Evolutionary conservation across 768 basidiomycete species (phyloP).

Genomic region (Pulveroboletus sp.): DNA sequence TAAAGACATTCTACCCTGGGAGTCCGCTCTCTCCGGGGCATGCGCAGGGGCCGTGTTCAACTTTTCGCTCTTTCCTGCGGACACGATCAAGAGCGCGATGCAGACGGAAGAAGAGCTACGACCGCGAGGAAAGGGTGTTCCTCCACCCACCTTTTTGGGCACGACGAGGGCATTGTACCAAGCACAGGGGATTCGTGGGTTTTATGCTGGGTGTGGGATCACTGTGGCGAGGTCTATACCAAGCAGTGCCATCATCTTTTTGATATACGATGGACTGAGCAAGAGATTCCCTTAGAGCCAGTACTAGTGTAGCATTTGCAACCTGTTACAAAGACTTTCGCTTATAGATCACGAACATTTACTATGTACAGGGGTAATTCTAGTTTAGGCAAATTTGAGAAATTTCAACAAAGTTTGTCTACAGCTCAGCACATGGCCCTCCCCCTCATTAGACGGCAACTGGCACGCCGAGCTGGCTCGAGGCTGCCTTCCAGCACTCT

Average conservation of each 20-base stretch:
- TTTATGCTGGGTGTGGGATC: conserved; percentile 93
- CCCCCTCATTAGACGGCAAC: background rate
- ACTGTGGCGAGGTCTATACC: conserved; percentile 84
- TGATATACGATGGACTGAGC: conserved; percentile 83
- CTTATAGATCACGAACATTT: background rate
- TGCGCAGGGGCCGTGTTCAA: conserved; percentile 85
- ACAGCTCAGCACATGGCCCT: background rate
- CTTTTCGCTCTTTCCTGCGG: conserved; percentile 90
- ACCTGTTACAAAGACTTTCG: no score
- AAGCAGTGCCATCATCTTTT: conserved; percentile 89
- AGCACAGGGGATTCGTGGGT: conserved; percentile 72
- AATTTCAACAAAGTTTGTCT: no score
- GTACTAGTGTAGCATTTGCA: conserved; percentile 1
- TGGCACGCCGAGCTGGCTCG: conserved; percentile 1
- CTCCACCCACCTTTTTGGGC: conserved; percentile 45
- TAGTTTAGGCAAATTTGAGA: background rate
- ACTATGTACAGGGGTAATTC: background rate
- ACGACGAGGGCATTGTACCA: conserved; percentile 71
- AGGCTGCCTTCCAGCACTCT: background rate
- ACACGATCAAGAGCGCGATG: conserved; percentile 91
- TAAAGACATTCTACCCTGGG: conserved; percentile 63
- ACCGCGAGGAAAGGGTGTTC: conserved; percentile 38
- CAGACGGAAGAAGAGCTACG: conserved; percentile 91
- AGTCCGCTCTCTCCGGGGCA: conserved; percentile 85
- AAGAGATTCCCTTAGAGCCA: conserved; percentile 42